Evolutionary conservation across 2,329 filamentous ascomycete species (phyloP).

Genomic region (Onygenales sp.): DNA sequence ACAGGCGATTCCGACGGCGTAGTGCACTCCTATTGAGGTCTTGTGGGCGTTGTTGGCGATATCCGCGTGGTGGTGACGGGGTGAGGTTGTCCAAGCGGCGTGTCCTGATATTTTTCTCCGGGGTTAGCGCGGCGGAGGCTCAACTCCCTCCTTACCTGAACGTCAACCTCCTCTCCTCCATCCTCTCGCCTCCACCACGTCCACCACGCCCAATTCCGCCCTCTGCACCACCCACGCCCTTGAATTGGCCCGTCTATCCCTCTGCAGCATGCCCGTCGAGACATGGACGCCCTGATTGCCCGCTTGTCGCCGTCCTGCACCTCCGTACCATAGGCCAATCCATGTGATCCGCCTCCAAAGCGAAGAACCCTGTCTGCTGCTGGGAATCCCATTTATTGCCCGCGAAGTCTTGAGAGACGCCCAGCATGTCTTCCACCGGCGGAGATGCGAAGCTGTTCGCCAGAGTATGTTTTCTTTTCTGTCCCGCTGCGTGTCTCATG

Average conservation of each 20-base stretch:
- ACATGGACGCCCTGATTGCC: conserved; percentile 6
- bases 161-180: neutral
- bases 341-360: conserved; percentile 13
- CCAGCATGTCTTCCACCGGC: conserved; percentile 56
- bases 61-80: neutral
- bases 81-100: neutral
- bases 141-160: neutral
- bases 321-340: conserved; percentile 5
- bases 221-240: neutral
- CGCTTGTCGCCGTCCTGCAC: conserved; percentile 10
- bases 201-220: neutral
- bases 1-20: too few species aligned
- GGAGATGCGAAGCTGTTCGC: conserved; percentile 99
- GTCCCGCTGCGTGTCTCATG: conserved; percentile 13
- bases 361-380: neutral
- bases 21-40: too few species aligned
- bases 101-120: conserved; percentile 1
- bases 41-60: neutral
- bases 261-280: neutral
- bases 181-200: neutral
- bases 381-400: conserved; percentile 4
- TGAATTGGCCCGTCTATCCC: neutral
- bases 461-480: conserved; percentile 55
- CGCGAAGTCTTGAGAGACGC: conserved; percentile 8
- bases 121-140: neutral